Conservation (phyloP, 2,329 filamentous ascomycete genomes). For the Cryphonectria parasitica region DNA sequence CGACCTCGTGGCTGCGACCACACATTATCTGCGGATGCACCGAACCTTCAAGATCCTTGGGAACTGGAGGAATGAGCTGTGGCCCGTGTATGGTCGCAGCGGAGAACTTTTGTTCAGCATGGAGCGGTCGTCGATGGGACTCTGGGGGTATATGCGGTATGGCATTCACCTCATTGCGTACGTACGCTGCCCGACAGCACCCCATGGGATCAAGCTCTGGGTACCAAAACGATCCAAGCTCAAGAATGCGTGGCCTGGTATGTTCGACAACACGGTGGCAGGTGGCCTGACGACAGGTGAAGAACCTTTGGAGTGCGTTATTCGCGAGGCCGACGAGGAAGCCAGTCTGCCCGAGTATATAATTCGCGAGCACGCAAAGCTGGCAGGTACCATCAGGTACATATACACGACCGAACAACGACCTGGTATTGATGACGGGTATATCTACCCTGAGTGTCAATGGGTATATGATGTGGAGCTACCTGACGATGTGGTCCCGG, state of each 20-base stretch:
- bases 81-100: slow-evolving; percentile 73
- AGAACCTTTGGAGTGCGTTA: slow-evolving; percentile 76
- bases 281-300: slow-evolving; percentile 81
- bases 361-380: slow-evolving; percentile 62
- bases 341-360: slow-evolving; percentile 75
- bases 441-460: slow-evolving; percentile 89
- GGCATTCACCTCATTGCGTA: slow-evolving; percentile 84
- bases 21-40: slow-evolving; percentile 70
- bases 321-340: slow-evolving; percentile 88
- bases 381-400: slow-evolving; percentile 78
- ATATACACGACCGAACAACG: slow-evolving; percentile 76
- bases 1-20: slow-evolving; percentile 56
- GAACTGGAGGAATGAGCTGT: slow-evolving; percentile 81
- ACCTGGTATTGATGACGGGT: slow-evolving; percentile 77
- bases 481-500: slow-evolving; percentile 66
- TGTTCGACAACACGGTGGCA: slow-evolving; percentile 94
- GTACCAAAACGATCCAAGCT: slow-evolving; percentile 73
- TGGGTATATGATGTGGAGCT: slow-evolving; percentile 91
- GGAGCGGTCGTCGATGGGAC: slow-evolving; percentile 73
- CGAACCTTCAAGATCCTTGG: slow-evolving; percentile 73
- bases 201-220: slow-evolving; percentile 76
- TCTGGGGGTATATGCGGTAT: slow-evolving; percentile 78
- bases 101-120: slow-evolving; percentile 70
- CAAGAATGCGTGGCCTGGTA: slow-evolving; percentile 88
- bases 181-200: slow-evolving; percentile 50